Evolutionary conservation across 495 filamentous ascomycete species (phyloP), one percentile per base, ranked within the genome.

Genomic region (Cudoniella acicularis): DNA sequence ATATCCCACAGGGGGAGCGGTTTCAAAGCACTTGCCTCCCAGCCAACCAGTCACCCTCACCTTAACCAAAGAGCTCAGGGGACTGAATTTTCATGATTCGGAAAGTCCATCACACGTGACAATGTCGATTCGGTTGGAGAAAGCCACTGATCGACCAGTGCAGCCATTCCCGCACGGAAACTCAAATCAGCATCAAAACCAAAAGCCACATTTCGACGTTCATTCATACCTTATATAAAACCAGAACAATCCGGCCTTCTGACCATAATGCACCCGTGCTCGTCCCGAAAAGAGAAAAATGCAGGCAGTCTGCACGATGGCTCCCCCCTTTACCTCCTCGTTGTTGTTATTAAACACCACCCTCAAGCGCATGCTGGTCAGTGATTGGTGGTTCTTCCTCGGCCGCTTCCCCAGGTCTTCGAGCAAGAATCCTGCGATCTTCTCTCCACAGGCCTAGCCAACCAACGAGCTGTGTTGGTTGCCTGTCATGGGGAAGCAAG

Each of bases 381-480:
- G 21, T 51, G 48, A 51, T 51, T 51, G 48, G 48, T 24, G 48
- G 48, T 51, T 3, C 48, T 51, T 51, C n/a, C 18, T 51, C 48
- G 48, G 48, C 21, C 48, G 21, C 18, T 51, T 48, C 45, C n/a
- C n/a, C n/a, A n/a, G n/a, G n/a, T n/a, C n/a, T n/a, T n/a, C n/a
- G n/a, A n/a, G n/a, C 4, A 36, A 36, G 30, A 36, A 36, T 13
- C 13, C 30, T 6, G 30, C 30, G 30, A 36, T 13, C 4, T 36
- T 36, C 13, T 13, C 6, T 4, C 4, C 30, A 36, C 4, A 13
- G 30, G 4, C 6, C 30, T 13, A 36, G 13, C 30, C 6, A 36
- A 13, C 30, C 30, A 36, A 36, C 30, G 13, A 36, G 30, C 30
- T 36, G 4, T 36, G 4, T 13, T 36, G 6, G 4, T 6, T 36